Conservation (phyloP, 2,329 filamentous ascomycete genomes). For the Pseudodiploospora longispora region DNA sequence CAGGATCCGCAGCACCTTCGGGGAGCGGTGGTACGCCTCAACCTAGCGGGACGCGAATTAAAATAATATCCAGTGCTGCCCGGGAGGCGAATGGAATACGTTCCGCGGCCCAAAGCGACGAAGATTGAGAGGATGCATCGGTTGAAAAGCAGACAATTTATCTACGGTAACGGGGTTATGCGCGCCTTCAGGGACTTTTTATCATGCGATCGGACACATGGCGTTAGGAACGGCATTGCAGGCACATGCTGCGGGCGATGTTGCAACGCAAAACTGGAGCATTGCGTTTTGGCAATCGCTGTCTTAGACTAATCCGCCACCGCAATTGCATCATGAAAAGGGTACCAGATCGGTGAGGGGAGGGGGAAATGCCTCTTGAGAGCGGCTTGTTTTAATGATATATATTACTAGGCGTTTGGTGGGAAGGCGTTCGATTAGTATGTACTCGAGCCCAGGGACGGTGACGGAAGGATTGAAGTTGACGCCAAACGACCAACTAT, state of each 20-base stretch:
- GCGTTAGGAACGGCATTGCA: too few relatives aligned
- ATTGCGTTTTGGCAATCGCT: too few relatives aligned
- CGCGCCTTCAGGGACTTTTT: too few relatives aligned
- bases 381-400: slow-evolving; percentile 13
- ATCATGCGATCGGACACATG: too few relatives aligned
- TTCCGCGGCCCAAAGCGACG: slow-evolving; percentile 41
- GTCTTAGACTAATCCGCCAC: too few relatives aligned
- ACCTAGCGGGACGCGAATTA: slow-evolving; percentile 58
- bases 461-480: slow-evolving; percentile 4
- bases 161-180: too few relatives aligned
- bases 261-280: too few relatives aligned
- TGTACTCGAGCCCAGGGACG: slow-evolving; percentile 14
- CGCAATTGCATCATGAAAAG: slow-evolving; percentile 3
- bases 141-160: neutral
- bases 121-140: slow-evolving; percentile 31
- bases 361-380: slow-evolving; percentile 4
- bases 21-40: slow-evolving; percentile 58
- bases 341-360: neutral
- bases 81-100: slow-evolving; percentile 31
- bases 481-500: slow-evolving; percentile 19
- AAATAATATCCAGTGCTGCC: slow-evolving; percentile 46
- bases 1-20: slow-evolving; percentile 38
- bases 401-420: slow-evolving; percentile 17
- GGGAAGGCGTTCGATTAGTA: slow-evolving; percentile 12
- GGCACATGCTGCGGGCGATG: too few relatives aligned